Conservation (phyloP, 495 filamentous ascomycete genomes). For the Talaromyces thailandensis region DNA sequence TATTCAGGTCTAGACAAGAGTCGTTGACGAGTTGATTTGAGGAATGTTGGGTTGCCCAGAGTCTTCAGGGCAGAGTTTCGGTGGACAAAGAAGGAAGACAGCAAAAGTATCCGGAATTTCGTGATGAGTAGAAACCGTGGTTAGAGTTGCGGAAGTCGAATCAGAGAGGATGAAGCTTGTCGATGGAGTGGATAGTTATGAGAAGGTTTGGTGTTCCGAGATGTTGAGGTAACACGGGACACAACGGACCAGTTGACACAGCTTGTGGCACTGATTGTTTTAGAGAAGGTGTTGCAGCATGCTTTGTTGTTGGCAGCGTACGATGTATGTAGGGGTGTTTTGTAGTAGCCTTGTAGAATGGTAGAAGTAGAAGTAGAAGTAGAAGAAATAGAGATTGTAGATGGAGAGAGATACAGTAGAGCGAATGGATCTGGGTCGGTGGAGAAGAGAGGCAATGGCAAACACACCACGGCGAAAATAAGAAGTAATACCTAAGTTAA, state of each 20-base stretch:
- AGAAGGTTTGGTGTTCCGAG: background rate
- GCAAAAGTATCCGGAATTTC: background rate
- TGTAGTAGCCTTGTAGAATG: background rate
- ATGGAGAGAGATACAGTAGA: no score
- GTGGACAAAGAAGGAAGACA: background rate
- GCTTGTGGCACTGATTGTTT: background rate
- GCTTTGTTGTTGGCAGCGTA: background rate
- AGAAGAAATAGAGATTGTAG: no score
- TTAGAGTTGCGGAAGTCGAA: background rate
- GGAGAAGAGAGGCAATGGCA: background rate
- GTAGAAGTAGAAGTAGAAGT: background rate
- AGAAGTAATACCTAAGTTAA: background rate
- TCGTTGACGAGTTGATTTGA: slow-evolving; percentile 4
- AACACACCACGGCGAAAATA: background rate
- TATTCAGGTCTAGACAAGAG: background rate
- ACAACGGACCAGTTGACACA: no score
- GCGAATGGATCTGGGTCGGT: no score
- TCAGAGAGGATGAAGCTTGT: background rate
- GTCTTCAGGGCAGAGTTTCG: background rate
- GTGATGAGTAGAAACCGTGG: background rate
- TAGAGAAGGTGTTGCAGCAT: background rate
- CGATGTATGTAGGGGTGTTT: background rate
- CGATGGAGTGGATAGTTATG: background rate
- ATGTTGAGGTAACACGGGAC: background rate
- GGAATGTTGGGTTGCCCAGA: background rate